Evolutionary conservation across 108 stramenopile genomes (phyloP).

Genomic region (Skeletonema menzelii): DNA sequence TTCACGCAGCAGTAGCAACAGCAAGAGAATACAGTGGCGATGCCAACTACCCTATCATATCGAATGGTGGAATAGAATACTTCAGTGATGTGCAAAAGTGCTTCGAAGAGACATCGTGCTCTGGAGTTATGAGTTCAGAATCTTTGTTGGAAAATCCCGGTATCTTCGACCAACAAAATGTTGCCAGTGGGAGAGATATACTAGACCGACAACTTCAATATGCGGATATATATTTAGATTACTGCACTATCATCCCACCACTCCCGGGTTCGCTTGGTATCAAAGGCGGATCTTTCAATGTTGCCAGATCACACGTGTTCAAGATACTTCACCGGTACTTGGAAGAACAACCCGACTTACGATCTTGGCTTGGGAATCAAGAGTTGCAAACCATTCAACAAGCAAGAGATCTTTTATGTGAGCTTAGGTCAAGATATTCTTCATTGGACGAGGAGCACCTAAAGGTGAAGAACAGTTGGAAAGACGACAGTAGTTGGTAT

Average conservation of each 20-base stretch:
- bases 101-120: constrained; percentile 71
- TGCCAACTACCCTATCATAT: constrained; percentile 80
- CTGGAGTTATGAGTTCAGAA: constrained; percentile 94
- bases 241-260: constrained; percentile 69
- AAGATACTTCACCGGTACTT: constrained; percentile 91
- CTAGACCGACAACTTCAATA: constrained; percentile 79
- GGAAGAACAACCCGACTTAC: constrained; percentile 76
- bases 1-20: constrained; percentile 46
- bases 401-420: constrained; percentile 53
- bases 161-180: constrained; percentile 56
- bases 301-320: constrained; percentile 86
- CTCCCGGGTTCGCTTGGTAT: constrained; percentile 74
- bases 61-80: constrained; percentile 95
- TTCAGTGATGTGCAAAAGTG: constrained; percentile 69
- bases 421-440: constrained; percentile 56
- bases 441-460: constrained; percentile 47
- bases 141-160: constrained; percentile 92
- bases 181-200: constrained; percentile 12
- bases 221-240: constrained; percentile 79
- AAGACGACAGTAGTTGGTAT: constrained; percentile 71
- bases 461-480: constrained; percentile 34
- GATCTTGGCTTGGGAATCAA: constrained; percentile 56
- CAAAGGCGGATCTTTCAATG: constrained; percentile 67
- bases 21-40: constrained; percentile 51
- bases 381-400: constrained; percentile 41